Evolutionary conservation across 2,329 filamentous ascomycete species (phyloP), one percentile per base, ranked within the genome.

Genomic region (Pseudogymnoascus sp.): DNA sequence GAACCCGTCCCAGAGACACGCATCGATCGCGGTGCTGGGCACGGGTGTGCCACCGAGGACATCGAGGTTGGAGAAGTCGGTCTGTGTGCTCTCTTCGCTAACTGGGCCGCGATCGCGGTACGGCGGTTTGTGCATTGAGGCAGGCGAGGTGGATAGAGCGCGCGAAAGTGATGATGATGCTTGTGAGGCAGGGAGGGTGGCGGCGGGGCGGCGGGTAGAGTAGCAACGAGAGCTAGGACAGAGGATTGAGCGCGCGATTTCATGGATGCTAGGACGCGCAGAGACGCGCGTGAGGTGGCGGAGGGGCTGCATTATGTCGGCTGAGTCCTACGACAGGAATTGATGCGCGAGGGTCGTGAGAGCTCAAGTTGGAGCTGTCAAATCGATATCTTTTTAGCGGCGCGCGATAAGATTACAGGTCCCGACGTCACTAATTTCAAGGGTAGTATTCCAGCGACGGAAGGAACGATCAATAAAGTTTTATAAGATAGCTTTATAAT

Each of bases 1-100:
- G 75, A 99, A 99, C 1, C 95, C 95, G 70, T 93, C 87, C 65
- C 83, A 78, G 64, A 89, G 85, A 77, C 91, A 96, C 5, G 89
- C 86, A 70, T 97, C 92, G 53, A 99, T 86, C 1, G 87, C 86
- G 0, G 91, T 96, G 0, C 91, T 87, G 0, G 93, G 95, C 3
- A 84, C 80, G 0, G 91, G 89, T 1, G 87, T 85, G 68, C 85
- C 86, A 41, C 85, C 87, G 4, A 98, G 82, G 6, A 99, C 88
- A 73, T 99, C 87, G 67, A 98, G 81, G 12, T 83, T 82, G 43
- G 77, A 79, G 69, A 98, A 91, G 76, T 95, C 88, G 2, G 87
- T 88, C 69, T 73, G 84, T 1, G 85, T 88, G 60, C 82, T 78
- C 78, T 89, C 86, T 40, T 78, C 75, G 43, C 82, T 84, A n/a